These are phyloP conservation scores for Fusarium sp. DNA, from an alignment of 2,329 filamentous ascomycete genomes.

Conservation along the genomic window DNA sequence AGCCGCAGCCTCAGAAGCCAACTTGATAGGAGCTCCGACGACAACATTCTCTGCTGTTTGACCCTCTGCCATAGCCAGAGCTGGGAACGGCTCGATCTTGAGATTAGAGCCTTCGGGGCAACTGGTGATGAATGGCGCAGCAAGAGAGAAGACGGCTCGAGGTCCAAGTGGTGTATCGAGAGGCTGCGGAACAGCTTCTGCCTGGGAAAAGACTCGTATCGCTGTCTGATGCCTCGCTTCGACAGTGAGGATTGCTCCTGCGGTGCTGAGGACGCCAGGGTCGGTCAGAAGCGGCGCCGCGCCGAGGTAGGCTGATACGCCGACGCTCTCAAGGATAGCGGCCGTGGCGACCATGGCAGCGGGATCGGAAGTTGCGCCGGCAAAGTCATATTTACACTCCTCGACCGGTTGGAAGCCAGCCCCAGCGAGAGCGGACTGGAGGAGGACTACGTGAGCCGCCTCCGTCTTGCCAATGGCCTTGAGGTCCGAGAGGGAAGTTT, in stretches of 20 bases:
- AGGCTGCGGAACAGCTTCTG: conserved; percentile 69
- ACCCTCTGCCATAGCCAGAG: conserved; percentile 60
- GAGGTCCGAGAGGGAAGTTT: conserved; percentile 56
- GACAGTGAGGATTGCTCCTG: conserved; percentile 75
- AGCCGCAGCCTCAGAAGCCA: conserved; percentile 61
- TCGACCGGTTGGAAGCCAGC: conserved; percentile 71
- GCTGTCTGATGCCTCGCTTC: conserved; percentile 79
- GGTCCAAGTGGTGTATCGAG: conserved; percentile 76
- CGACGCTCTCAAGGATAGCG: conserved; percentile 75
- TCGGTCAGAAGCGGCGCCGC: conserved; percentile 71
- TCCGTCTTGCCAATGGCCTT: conserved; percentile 71
- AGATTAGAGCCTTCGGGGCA: conserved; percentile 73
- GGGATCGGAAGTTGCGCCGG: conserved; percentile 74
- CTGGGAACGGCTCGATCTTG: conserved; percentile 67
- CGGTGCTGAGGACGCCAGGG: conserved; percentile 68
- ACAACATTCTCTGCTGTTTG: conserved; percentile 52
- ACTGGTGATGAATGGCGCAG: conserved; percentile 74
- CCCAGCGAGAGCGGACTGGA: conserved; percentile 58
- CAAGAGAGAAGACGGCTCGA: conserved; percentile 76
- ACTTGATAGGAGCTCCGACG: conserved; percentile 44
- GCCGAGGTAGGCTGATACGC: conserved; percentile 77
- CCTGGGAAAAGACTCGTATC: conserved; percentile 67
- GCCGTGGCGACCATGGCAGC: conserved; percentile 74
- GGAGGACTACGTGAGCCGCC: conserved; percentile 53
- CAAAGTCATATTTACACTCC: conserved; percentile 78